These are phyloP conservation scores for Chrysanthemum lavandulifolium DNA, from an alignment of 129 eudicot species.

Conservation along the genomic window DNA sequence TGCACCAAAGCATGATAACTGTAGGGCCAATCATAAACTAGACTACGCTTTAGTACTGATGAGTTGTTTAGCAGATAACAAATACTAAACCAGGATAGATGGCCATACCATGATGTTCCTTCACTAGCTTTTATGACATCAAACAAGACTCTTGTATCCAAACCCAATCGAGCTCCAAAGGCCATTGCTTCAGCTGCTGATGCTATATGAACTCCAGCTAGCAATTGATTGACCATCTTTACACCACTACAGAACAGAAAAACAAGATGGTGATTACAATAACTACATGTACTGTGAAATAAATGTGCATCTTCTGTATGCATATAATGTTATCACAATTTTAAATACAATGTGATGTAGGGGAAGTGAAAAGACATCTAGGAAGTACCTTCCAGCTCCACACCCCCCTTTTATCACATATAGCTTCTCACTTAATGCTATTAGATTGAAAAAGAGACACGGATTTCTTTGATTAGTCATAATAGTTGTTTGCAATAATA, in stretches of 20 bases:
- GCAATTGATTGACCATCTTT: slow-evolving; percentile 96
- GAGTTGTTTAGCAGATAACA: background rate
- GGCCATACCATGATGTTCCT: slow-evolving; percentile 91
- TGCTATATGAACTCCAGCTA: slow-evolving; percentile 99
- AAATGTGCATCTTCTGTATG: slow-evolving; percentile 3
- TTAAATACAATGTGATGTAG: slow-evolving; percentile 14
- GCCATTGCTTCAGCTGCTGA: slow-evolving; percentile 99
- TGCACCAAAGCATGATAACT: background rate
- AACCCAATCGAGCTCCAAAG: slow-evolving; percentile 93
- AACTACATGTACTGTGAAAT: background rate
- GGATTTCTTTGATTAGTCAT: slow-evolving; percentile 13
- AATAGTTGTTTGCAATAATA: background rate
- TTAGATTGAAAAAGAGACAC: slow-evolving; percentile 25
- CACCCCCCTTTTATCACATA: slow-evolving; percentile 89
- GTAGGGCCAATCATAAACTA: slow-evolving; percentile 8
- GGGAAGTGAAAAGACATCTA: slow-evolving; percentile 19
- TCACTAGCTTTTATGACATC: slow-evolving; percentile 60
- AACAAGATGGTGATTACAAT: slow-evolving; percentile 14
- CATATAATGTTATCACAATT: background rate
- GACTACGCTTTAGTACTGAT: slow-evolving; percentile 1
- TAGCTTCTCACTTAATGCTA: slow-evolving; percentile 97
- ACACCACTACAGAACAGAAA: slow-evolving; percentile 61
- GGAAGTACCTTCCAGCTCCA: slow-evolving; percentile 94
- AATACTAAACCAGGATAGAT: slow-evolving; percentile 9
- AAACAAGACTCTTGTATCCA: slow-evolving; percentile 74